Evolutionary conservation across 2,329 filamentous ascomycete genomes (phyloP).

Genomic region (Pyrenophora teres): DNA sequence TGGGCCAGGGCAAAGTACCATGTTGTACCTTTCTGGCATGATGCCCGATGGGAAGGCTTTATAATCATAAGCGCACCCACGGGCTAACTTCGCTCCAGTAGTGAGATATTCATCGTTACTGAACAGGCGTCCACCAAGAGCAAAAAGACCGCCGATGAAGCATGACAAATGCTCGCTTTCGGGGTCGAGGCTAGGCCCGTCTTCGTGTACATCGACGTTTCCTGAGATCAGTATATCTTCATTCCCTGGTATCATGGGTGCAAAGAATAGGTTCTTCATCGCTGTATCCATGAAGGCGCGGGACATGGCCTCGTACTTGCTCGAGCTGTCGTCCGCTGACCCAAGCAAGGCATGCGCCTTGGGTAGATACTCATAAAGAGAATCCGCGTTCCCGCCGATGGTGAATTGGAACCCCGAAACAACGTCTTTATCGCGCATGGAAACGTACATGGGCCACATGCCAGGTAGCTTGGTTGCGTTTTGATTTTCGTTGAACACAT

Average conservation of each 20-base stretch:
- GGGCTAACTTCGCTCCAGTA: constrained; percentile 61
- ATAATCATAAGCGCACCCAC: constrained; percentile 67
- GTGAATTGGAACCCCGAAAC: constrained; percentile 40
- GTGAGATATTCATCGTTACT: constrained; percentile 57
- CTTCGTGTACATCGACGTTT: constrained; percentile 37
- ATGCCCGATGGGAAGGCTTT: constrained; percentile 60
- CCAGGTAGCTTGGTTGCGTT: constrained; percentile 43
- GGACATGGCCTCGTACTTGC: constrained; percentile 61
- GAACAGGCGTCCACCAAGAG: constrained; percentile 62
- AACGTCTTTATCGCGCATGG: constrained; percentile 37
- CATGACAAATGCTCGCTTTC: constrained; percentile 64
- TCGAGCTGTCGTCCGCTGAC: constrained; percentile 53
- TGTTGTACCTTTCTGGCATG: constrained; percentile 63
- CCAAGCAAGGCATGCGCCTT: constrained; percentile 43
- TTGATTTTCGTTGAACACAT: constrained; percentile 38
- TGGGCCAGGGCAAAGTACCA: constrained; percentile 53
- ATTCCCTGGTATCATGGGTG: constrained; percentile 47
- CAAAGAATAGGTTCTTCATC: constrained; percentile 55
- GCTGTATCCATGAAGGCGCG: constrained; percentile 51
- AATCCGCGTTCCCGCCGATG: constrained; percentile 46
- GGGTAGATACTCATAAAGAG: constrained; percentile 46
- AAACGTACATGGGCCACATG: constrained; percentile 48
- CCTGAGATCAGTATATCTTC: constrained; percentile 40
- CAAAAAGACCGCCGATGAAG: constrained; percentile 67
- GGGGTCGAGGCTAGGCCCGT: constrained; percentile 43